Percentiles rank a stretch among this genome's conserved stretches.
Conservation (phyloP, 1,284 basidiomycete genomes). For the Phenoliferia sp. region DNA sequence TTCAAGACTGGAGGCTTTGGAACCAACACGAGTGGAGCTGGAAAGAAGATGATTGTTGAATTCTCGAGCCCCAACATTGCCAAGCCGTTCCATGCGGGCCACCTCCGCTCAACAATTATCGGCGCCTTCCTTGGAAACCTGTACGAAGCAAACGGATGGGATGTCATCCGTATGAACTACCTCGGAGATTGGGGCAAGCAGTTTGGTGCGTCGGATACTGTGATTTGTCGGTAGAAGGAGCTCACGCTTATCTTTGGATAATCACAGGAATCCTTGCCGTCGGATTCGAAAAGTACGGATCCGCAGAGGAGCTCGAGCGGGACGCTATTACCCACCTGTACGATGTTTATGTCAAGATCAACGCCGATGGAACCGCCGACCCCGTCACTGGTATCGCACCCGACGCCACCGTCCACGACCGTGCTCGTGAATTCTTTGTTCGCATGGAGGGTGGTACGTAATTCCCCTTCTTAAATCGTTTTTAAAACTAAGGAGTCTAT, state of each 20-base stretch:
- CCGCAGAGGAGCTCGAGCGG: conserved; percentile 71
- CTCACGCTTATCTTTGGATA: neutral
- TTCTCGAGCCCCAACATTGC: conserved; percentile 98
- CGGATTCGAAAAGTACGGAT: conserved; percentile 89
- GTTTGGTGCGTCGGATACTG: conserved; percentile 43
- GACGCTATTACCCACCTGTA: conserved; percentile 95
- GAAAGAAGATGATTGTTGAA: conserved; percentile 74
- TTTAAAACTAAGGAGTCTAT: too few relatives aligned
- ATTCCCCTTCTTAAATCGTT: neutral
- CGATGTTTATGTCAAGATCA: conserved; percentile 91
- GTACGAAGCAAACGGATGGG: conserved; percentile 90
- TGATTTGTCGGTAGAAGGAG: neutral
- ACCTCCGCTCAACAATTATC: conserved; percentile 94
- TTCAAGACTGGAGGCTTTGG: conserved; percentile 55
- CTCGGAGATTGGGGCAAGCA: conserved; percentile 51
- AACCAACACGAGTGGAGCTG: conserved; percentile 48
- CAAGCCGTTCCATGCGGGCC: conserved; percentile 97
- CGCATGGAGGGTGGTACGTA: conserved; percentile 82
- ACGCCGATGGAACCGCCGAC: conserved; percentile 54
- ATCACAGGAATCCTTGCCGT: conserved; percentile 74
- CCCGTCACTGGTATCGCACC: conserved; percentile 42
- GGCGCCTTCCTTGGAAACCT: conserved; percentile 89
- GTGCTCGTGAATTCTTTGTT: conserved; percentile 88
- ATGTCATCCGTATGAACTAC: conserved; percentile 87
- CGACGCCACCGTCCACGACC: conserved; percentile 59